Evolutionary conservation across 2,329 filamentous ascomycete genomes (phyloP), one percentile per base, ranked within the genome.

Genomic region (Microdochium trichocladiopsis): DNA sequence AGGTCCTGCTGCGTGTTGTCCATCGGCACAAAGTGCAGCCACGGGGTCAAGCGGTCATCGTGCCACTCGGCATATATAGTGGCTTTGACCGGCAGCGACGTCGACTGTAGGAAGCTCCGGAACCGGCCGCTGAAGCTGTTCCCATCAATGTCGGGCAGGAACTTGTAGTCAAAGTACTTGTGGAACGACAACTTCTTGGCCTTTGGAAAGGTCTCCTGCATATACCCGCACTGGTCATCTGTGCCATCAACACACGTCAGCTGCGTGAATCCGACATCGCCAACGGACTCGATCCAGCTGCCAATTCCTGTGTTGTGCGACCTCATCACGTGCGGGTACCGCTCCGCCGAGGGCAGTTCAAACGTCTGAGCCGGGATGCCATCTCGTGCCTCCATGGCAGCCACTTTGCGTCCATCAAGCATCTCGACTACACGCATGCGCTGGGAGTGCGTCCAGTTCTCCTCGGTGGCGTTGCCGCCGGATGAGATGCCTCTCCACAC

Each of bases 51-150:
- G 6, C 87, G 76, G 45, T 80, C 77, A 63, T 90, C 86, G 63
- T 90, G 86, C 87, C 87, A 90, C 64, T 90, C 87, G 9, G 79
- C 72, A 63, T 87, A 90, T 45, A 90, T 75, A 3, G 86, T 89
- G 12, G 82, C 78, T 68, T 90, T 90, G 63, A 90, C 78, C 1
- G 84, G 83, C 31, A 88, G 66, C 47, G 79, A 83, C 1, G 79
- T 86, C 36, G 79, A 85, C 24, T 77, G 73, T 9, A 90, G 69
- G 58, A 89, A 85, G 0, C 75, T 77, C 48, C 79, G 75, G 66
- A 80, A 87, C n/a, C 83, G 75, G 3, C 79, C 82, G 51, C 75
- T 80, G 61, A 83, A 84, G 2, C 76, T 79, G 66, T 84, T 80
- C n/a, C 87, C 86, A 63, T 90, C 87, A 47, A 87, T 77, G 61